Evolutionary conservation across 2,329 filamentous ascomycete species (phyloP), one percentile per base, ranked within the genome.

Genomic region (Talaromyces rugulosus): DNA sequence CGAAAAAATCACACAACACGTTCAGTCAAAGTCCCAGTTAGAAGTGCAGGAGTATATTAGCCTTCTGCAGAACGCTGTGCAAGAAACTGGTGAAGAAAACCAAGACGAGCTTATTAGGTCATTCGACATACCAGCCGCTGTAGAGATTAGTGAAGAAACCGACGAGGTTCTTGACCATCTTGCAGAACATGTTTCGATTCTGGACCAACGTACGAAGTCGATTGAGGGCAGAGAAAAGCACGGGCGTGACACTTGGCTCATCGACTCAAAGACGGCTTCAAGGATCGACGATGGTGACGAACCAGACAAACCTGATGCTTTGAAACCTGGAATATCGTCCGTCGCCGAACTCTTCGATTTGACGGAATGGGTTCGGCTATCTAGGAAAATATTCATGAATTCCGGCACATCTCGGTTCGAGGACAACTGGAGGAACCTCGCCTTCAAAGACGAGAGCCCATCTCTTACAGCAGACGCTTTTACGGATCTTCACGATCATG

Each of bases 331-430:
- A 53, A 69, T 78, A 2, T 71, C 84, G 16, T 79, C 81, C 1
- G 84, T 85, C 56, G 77, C 83, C 1, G 73, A 79, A 18, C 70
- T 94, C 0, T 85, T 95, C 53, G 77, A 83, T 52, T 70, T 87
- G 2, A 74, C 77, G 2, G 80, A 76, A 9, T 91, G 89, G 85
- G 74, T 93, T 4, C 74, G 76, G 5, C 78, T 95, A 4, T 88
- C 89, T 0, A 80, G 84, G 53, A 79, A 80, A 1, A 68, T 93
- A 1, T 95, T 94, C 71, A 94, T 96, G 91, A 94, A 93, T 63
- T 68, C 77, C 27, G 79, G 78, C 63, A 82, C 82, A 12, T 72
- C 79, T 2, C 78, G 83, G 50, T 76, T 81, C 12, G 84, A 86
- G 59, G 82, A 85, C 60, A 92, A 91, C 70, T 96, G 90, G 91